Evolutionary conservation across 78 protist species (phyloP).

Genomic region (Dictyostelium discoideum): DNA sequence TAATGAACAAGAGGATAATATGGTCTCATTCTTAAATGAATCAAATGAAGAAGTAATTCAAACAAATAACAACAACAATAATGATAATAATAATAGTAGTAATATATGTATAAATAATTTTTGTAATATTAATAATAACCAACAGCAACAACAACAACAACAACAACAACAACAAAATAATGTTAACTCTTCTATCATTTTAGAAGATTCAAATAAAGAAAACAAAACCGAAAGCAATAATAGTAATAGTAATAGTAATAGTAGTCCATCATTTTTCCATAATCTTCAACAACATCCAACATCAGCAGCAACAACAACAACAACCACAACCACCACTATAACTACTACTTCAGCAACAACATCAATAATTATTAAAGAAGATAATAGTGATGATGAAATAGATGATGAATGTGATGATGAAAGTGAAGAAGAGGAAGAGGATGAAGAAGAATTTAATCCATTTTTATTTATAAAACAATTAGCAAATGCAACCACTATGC

Average conservation of each 20-base stretch:
- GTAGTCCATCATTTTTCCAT: background rate
- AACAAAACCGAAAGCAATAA: constrained; percentile 1
- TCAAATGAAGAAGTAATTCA: background rate
- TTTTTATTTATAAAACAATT: constrained; percentile 63
- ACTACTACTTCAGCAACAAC: background rate
- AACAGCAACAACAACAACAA: constrained; percentile 14
- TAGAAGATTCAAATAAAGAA: background rate
- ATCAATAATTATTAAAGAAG: background rate
- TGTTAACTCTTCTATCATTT: background rate
- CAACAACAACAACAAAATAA: background rate
- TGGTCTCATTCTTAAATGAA: background rate
- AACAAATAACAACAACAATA: too few relatives aligned
- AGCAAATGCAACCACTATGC: background rate
- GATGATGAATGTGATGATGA: constrained; percentile 26
- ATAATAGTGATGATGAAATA: background rate
- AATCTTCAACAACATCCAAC: background rate
- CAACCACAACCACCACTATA: too few relatives aligned
- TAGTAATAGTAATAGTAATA: background rate
- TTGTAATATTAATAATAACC: constrained; percentile 18
- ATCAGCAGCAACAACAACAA: background rate
- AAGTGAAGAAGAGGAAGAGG: constrained; percentile 60
- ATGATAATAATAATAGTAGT: background rate
- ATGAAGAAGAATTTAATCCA: constrained; percentile 70
- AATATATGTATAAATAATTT: constrained; percentile 6
- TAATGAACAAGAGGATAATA: too few relatives aligned